Evolutionary conservation across 257 asterid species (phyloP).

Genomic region (Craterostigma plantagineum): DNA sequence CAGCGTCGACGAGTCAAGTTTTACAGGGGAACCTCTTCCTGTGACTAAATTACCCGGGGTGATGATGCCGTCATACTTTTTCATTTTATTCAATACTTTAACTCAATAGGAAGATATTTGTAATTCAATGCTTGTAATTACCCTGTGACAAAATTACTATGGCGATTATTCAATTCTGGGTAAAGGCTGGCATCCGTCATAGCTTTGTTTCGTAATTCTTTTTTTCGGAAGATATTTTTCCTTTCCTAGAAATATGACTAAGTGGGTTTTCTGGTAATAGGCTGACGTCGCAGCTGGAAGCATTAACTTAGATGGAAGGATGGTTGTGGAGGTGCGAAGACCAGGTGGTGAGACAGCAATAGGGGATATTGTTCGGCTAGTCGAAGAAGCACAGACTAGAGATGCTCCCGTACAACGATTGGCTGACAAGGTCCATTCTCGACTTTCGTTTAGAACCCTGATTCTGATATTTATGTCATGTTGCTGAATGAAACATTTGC

Average conservation of each 20-base stretch:
- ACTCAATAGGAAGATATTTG: too few relatives aligned
- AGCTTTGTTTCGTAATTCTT: too few relatives aligned
- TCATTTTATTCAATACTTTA: too few relatives aligned
- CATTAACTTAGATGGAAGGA: conserved; percentile 86
- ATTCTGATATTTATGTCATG: too few relatives aligned
- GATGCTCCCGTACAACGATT: conserved; percentile 97
- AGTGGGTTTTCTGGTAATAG: conserved; percentile 24
- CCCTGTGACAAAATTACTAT: too few relatives aligned
- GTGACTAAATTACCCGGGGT: conserved; percentile 98
- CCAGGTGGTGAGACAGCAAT: conserved; percentile 97
- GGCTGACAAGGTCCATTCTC: conserved; percentile 74
- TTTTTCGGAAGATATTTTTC: conserved; percentile 4
- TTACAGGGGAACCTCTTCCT: conserved; percentile 96
- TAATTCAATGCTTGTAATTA: too few relatives aligned
- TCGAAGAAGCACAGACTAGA: conserved; percentile 94
- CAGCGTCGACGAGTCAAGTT: conserved; percentile 94
- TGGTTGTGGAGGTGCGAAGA: conserved; percentile 79
- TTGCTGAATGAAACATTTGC: too few relatives aligned
- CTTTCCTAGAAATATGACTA: conserved; percentile 9
- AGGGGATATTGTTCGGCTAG: conserved; percentile 92
- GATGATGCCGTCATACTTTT: conserved; percentile 12
- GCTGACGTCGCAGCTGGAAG: conserved; percentile 94
- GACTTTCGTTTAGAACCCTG: too few relatives aligned
- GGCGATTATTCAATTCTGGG: too few relatives aligned
- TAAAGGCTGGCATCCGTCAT: too few relatives aligned